These are phyloP conservation scores for Dactylellina parvicollis DNA, from an alignment of 2,329 filamentous ascomycete species.

Conservation along the genomic window DNA sequence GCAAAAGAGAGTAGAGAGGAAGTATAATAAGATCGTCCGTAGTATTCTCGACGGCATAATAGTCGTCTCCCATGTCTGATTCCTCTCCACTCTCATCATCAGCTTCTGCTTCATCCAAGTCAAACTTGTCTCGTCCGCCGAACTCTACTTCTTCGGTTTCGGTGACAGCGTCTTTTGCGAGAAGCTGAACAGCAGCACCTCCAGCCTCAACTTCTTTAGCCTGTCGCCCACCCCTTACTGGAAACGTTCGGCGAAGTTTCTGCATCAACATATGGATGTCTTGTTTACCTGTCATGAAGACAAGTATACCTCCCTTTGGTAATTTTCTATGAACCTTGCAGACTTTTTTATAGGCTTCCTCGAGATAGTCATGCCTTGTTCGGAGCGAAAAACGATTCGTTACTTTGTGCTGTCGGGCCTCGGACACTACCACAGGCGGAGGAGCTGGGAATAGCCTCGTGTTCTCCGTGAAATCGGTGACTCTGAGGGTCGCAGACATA, in stretches of 20 bases:
- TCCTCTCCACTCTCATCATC: slow-evolving; percentile 71
- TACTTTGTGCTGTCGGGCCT: slow-evolving; percentile 90
- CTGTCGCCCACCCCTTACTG: slow-evolving; percentile 58
- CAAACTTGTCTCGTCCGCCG: slow-evolving; percentile 71
- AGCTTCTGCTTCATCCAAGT: slow-evolving; percentile 69
- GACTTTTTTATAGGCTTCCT: slow-evolving; percentile 89
- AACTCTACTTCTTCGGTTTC: slow-evolving; percentile 90
- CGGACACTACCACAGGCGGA: slow-evolving; percentile 86
- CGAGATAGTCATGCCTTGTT: slow-evolving; percentile 86
- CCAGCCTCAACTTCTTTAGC: slow-evolving; percentile 56
- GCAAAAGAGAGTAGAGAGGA: slow-evolving; percentile 92
- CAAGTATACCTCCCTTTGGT: slow-evolving; percentile 85
- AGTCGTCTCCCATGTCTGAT: slow-evolving; percentile 64
- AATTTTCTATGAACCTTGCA: slow-evolving; percentile 87
- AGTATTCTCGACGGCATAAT: slow-evolving; percentile 71
- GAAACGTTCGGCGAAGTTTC: slow-evolving; percentile 73
- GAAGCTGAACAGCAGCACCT: slow-evolving; percentile 71
- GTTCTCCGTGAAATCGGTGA: slow-evolving; percentile 91
- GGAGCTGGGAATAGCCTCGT: slow-evolving; percentile 77
- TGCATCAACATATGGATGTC: slow-evolving; percentile 89
- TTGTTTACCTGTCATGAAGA: slow-evolving; percentile 92
- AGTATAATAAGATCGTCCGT: slow-evolving; percentile 74
- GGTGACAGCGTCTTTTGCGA: slow-evolving; percentile 77
- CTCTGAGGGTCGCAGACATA: slow-evolving; percentile 94
- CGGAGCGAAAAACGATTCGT: slow-evolving; percentile 86